Percentiles rank a stretch among this genome's conserved stretches.
Conservation (phyloP, 73 alveolate genomes). For the Tetrahymena elliotti region DNA sequence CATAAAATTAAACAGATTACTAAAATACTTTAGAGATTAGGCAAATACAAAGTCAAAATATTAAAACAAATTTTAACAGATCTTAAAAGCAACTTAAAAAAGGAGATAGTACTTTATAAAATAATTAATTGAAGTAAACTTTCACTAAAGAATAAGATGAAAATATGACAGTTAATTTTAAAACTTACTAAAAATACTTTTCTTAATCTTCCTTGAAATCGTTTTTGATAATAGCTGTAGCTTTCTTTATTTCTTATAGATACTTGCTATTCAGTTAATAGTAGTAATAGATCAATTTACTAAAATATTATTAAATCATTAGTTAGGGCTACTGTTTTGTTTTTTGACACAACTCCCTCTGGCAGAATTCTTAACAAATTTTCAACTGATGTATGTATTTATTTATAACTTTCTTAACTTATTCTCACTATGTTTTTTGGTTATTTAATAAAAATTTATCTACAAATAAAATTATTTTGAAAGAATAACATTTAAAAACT, state of each 20-base stretch:
- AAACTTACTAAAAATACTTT: not conserved
- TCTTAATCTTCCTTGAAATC: not conserved
- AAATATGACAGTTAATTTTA: not conserved
- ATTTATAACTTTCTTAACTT: not conserved
- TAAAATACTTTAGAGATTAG: no score
- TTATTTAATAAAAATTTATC: no score
- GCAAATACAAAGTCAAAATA: no score
- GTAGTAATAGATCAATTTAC: conserved; percentile 4
- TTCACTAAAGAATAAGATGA: not conserved
- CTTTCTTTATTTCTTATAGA: not conserved
- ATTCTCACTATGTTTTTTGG: no score
- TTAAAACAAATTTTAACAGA: no score
- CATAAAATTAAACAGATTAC: no score
- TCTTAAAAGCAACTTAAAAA: no score
- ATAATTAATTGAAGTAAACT: not conserved
- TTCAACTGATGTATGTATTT: conserved; percentile 27
- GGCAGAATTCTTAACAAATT: conserved; percentile 47
- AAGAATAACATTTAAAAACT: no score
- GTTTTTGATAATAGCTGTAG: not conserved
- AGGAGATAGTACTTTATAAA: not conserved
- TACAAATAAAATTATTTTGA: no score
- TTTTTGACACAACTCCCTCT: conserved; percentile 43
- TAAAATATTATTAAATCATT: conserved; percentile 11
- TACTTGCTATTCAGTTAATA: not conserved
- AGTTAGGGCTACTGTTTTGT: conserved; percentile 28